Base-by-base conservation (phyloP, 78 protist genomes). In the Salpingoeca rosetta region DNA sequence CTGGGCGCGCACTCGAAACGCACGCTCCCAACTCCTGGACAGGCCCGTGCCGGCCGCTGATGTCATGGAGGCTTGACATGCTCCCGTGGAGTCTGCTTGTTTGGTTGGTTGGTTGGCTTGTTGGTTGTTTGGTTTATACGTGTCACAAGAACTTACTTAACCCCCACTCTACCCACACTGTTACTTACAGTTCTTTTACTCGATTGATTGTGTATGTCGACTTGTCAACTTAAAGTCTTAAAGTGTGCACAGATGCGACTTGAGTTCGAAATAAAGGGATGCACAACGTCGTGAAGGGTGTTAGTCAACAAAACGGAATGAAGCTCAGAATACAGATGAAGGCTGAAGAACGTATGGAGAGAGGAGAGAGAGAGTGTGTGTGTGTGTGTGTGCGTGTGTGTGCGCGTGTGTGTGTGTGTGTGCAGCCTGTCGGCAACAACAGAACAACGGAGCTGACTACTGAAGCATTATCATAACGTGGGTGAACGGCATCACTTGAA, bases 131-230 rank as follows among this genome's bases (percentile, higher is more conserved):
- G n/a, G n/a, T n/a, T n/a, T n/a, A n/a, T n/a, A n/a, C n/a, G n/a
- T n/a, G n/a, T n/a, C n/a, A n/a, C n/a, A n/a, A n/a, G n/a, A n/a
- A n/a, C n/a, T n/a, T n/a, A n/a, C n/a, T n/a, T n/a, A n/a, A n/a
- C n/a, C n/a, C n/a, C n/a, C n/a, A n/a, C n/a, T n/a, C n/a, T n/a
- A n/a, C n/a, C n/a, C n/a, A n/a, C n/a, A n/a, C n/a, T n/a, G n/a
- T n/a, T n/a, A n/a, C n/a, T n/a, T n/a, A 25, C 81, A 78, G 22
- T 11, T 24, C 37, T 25, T 22, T 11, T 22, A 43, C 65, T 84
- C 27, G 86, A 81, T 36, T 72, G 42, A 75, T 35, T 31, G 37
- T 81, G 78, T 27, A 84, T 75, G 44, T 72, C 86, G 44, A 45
- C 80, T 40, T 84, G 78, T 17, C 72, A 84, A 57, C 86, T 84